Conservation (phyloP, 164 flowering plant species). For the Piper betle region DNA sequence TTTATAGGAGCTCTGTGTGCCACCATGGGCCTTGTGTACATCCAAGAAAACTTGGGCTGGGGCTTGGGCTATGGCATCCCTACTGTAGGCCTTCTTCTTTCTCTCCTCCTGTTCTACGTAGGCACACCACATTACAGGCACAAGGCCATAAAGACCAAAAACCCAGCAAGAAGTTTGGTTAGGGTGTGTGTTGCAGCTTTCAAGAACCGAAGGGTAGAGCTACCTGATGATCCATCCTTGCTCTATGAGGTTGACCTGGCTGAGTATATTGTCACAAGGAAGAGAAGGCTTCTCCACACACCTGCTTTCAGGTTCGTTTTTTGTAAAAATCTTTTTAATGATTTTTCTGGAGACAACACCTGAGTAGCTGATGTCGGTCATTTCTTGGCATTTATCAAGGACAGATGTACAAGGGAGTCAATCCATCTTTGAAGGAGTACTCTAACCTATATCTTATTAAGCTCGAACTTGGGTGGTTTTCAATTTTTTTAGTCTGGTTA, state of each 20-base stretch:
- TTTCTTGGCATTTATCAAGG: too few relatives aligned
- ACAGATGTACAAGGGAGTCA: too few relatives aligned
- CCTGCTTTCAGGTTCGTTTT: slow-evolving; percentile 45
- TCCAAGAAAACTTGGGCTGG: slow-evolving; percentile 86
- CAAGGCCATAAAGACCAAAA: slow-evolving; percentile 39
- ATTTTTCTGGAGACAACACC: background rate
- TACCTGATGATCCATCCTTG: too few relatives aligned
- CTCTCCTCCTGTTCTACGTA: slow-evolving; percentile 52
- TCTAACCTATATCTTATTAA: too few relatives aligned
- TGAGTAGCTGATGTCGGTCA: too few relatives aligned
- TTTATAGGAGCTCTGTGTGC: slow-evolving; percentile 64
- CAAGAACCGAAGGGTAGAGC: slow-evolving; percentile 28
- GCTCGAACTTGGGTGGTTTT: too few relatives aligned
- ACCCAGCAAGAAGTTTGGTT: slow-evolving; percentile 47
- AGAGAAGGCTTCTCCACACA: slow-evolving; percentile 47
- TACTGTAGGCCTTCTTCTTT: slow-evolving; percentile 49
- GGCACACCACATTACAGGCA: slow-evolving; percentile 75
- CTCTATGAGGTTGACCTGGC: slow-evolving; percentile 54
- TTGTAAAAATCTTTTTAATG: background rate
- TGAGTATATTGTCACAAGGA: slow-evolving; percentile 33
- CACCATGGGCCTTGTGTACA: slow-evolving; percentile 62
- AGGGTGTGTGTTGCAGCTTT: slow-evolving; percentile 42
- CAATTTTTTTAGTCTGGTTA: too few relatives aligned
- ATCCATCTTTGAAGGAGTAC: too few relatives aligned
- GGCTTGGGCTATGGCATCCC: slow-evolving; percentile 86